These are phyloP conservation scores for Phialophora tarda DNA, from an alignment of 2,329 filamentous ascomycete genomes.

Conservation along the genomic window DNA sequence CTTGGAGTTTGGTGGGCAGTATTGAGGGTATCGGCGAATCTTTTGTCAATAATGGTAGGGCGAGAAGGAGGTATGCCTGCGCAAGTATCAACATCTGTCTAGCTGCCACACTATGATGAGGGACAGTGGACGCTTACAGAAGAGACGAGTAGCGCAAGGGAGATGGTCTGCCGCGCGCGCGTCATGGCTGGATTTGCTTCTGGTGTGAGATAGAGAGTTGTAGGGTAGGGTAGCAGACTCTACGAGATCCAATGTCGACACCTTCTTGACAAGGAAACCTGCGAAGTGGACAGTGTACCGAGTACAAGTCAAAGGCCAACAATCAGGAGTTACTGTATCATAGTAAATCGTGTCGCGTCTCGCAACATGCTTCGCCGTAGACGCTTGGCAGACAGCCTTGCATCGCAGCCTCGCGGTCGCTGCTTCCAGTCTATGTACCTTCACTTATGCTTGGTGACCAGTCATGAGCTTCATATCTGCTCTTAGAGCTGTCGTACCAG, in stretches of 20 bases:
- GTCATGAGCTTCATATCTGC: not conserved
- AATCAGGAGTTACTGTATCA: not conserved
- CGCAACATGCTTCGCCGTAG: slow-evolving; percentile 12
- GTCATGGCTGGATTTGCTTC: slow-evolving; percentile 68
- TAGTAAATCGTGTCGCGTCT: slow-evolving; percentile 13
- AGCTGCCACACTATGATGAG: not conserved
- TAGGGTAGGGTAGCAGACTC: not conserved
- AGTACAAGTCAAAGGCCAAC: not conserved
- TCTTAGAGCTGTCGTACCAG: not conserved
- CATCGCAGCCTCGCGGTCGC: not conserved
- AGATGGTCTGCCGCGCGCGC: slow-evolving; percentile 90
- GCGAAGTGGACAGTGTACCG: not conserved
- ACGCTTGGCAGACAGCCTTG: slow-evolving; percentile 21
- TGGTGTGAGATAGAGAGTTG: not conserved
- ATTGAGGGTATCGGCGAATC: slow-evolving; percentile 39
- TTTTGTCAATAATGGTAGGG: slow-evolving; percentile 38
- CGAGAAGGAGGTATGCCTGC: slow-evolving; percentile 39
- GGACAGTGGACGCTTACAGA: slow-evolving; percentile 25
- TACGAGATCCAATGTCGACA: not conserved
- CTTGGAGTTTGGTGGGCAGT: slow-evolving; percentile 39
- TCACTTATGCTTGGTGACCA: not conserved
- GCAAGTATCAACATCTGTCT: slow-evolving; percentile 3
- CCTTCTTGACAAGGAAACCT: not conserved
- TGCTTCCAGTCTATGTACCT: not conserved
- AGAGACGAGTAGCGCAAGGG: slow-evolving; percentile 55